Percentiles rank a stretch among this genome's conserved stretches.
Conservation (phyloP, 116 monocot genomes). For the Phalaenopsis hybrid region DNA sequence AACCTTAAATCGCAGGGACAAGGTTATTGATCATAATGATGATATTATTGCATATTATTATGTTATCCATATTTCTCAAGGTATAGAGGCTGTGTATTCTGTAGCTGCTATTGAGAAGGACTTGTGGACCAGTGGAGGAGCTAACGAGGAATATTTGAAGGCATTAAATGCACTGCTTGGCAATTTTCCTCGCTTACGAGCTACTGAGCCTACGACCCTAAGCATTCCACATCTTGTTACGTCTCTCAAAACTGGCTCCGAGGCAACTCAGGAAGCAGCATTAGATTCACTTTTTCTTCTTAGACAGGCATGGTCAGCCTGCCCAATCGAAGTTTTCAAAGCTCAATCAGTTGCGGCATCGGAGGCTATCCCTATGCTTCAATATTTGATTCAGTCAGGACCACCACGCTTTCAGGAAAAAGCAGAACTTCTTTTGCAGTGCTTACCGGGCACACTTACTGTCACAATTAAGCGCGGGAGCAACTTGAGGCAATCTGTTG, state of each 20-base stretch:
- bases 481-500: conserved; percentile 93
- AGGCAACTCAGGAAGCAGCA: conserved; percentile 94
- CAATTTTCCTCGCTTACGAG: conserved; percentile 94
- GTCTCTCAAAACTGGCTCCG: conserved; percentile 86
- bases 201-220: conserved; percentile 89
- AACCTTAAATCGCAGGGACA: neutral
- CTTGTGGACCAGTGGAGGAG: conserved; percentile 74
- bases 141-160: conserved; percentile 88
- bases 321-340: conserved; percentile 90
- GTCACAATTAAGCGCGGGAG: conserved; percentile 89
- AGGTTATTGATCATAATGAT: neutral
- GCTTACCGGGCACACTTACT: conserved; percentile 86
- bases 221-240: conserved; percentile 92
- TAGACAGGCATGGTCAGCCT: conserved; percentile 96
- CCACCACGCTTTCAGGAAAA: conserved; percentile 98
- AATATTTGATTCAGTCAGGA: conserved; percentile 94
- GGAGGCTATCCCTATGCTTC: conserved; percentile 86
- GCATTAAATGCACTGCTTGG: conserved; percentile 85
- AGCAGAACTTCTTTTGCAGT: conserved; percentile 89
- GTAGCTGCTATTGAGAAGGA: conserved; percentile 98
- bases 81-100: conserved; percentile 7
- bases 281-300: conserved; percentile 88
- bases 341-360: conserved; percentile 91
- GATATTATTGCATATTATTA: neutral
- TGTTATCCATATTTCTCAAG: neutral